phyloP scores from a whole-genome alignment of 805 yeast genomes.

The Limtongozyma cylindracea region DNA sequence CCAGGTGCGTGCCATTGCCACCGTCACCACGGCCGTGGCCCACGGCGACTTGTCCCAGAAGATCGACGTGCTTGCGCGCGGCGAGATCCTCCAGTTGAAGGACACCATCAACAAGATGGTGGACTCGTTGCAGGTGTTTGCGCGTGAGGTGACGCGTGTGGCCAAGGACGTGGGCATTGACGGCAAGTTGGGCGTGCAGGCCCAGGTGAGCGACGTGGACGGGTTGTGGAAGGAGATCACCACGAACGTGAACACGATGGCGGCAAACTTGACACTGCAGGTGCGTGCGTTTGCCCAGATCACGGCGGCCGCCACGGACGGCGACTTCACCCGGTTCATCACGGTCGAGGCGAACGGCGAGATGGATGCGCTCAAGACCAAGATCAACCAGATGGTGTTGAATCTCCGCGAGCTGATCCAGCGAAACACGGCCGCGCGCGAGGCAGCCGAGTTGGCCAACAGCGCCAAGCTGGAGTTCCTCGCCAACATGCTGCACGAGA shows the following conservation, averaged over 20 bases:
- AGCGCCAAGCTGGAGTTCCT: constrained; percentile 74
- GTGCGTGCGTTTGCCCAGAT: constrained; percentile 86
- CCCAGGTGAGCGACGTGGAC: constrained; percentile 75
- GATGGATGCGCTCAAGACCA: constrained; percentile 49
- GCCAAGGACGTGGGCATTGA: constrained; percentile 87
- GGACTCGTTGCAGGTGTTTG: constrained; percentile 70
- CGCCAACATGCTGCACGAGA: constrained; percentile 69
- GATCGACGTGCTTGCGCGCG: constrained; percentile 76
- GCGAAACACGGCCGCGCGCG: constrained; percentile 81
- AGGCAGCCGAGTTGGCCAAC: constrained; percentile 82
- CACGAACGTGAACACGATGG: constrained; percentile 82
- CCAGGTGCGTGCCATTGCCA: constrained; percentile 74
- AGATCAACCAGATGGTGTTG: constrained; percentile 35
- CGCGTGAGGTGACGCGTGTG: constrained; percentile 70
- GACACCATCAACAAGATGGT: constrained; percentile 83
- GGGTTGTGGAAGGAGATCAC: constrained; percentile 86
- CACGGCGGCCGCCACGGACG: constrained; percentile 86
- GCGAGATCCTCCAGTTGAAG: constrained; percentile 69
- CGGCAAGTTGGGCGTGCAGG: constrained; percentile 82
- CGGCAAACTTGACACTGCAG: constrained; percentile 77
- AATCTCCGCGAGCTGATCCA: constrained; percentile 74
- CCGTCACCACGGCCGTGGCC: constrained; percentile 81
- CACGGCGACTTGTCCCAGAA: constrained; percentile 72
- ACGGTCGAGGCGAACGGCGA: constrained; percentile 87
- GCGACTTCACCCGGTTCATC: constrained; percentile 73